Evolutionary conservation across 1,284 basidiomycete species (phyloP).

Genomic region (Porogramme epimiltina): DNA sequence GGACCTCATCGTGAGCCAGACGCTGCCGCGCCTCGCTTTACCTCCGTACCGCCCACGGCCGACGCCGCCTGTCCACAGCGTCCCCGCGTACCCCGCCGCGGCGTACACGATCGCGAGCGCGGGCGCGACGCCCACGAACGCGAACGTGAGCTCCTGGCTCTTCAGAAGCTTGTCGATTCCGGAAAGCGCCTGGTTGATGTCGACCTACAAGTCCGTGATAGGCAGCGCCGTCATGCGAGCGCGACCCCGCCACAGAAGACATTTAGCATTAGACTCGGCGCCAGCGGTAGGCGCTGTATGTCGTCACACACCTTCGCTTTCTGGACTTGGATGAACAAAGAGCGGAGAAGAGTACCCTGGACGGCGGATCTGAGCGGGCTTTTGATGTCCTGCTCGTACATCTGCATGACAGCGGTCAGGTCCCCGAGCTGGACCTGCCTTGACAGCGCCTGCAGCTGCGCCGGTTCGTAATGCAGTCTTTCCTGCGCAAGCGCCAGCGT

Average conservation of each 20-base stretch:
- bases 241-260: too few relatives aligned
- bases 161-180: conserved; percentile 92
- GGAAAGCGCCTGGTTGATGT: conserved; percentile 85
- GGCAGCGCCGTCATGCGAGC: not conserved
- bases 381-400: conserved; percentile 94
- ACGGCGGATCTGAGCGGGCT: conserved; percentile 83
- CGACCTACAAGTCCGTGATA: conserved; percentile 60
- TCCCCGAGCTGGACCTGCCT: conserved; percentile 79
- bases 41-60: conserved; percentile 58
- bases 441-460: conserved; percentile 68
- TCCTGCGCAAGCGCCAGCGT: conserved; percentile 84
- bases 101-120: conserved; percentile 83
- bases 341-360: conserved; percentile 81
- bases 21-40: conserved; percentile 43
- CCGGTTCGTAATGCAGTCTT: conserved; percentile 63
- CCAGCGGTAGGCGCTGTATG: too few relatives aligned
- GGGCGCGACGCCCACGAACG: conserved; percentile 95
- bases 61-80: conserved; percentile 49
- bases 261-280: too few relatives aligned
- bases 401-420: conserved; percentile 83
- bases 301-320: conserved; percentile 90
- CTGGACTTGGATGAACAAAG: conserved; percentile 92
- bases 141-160: conserved; percentile 96
- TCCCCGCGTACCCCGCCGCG: conserved; percentile 52
- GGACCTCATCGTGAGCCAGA: conserved; percentile 69